Conservation (phyloP, 129 eudicot species). For the Flaveria sonorensis region DNA sequence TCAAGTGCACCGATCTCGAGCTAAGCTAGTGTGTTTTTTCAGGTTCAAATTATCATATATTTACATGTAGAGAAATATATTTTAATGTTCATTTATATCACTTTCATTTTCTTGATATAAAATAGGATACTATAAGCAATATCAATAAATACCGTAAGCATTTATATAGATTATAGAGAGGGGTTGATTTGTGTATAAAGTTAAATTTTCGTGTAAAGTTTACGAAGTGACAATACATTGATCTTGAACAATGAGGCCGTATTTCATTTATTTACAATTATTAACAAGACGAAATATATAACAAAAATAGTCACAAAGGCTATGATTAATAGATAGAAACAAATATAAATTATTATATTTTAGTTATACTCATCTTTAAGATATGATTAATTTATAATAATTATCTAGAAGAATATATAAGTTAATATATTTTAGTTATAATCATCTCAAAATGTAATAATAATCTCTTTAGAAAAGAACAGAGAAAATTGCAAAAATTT, state of each 20-base stretch:
- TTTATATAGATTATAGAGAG: no score
- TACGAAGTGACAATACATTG: not conserved
- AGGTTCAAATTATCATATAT: not conserved
- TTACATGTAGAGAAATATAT: not conserved
- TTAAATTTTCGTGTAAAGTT: no score
- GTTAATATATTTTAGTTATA: no score
- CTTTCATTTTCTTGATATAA: not conserved
- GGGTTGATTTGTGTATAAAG: no score
- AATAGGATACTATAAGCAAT: no score
- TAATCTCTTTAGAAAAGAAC: not conserved
- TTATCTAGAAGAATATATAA: no score
- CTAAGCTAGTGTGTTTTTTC: not conserved
- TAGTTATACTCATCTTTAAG: no score
- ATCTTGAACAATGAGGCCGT: not conserved
- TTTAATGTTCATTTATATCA: not conserved
- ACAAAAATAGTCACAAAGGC: not conserved
- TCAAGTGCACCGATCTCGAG: constrained; percentile 48
- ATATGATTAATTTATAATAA: no score
- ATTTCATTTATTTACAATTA: not conserved
- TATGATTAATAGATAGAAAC: not conserved
- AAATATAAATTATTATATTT: no score
- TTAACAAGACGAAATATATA: not conserved
- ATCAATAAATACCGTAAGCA: not conserved
- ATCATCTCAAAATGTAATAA: not conserved
- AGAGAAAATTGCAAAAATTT: no score